Evolutionary conservation across 2,329 filamentous ascomycete species (phyloP).

Genomic region (Talaromyces sp.): DNA sequence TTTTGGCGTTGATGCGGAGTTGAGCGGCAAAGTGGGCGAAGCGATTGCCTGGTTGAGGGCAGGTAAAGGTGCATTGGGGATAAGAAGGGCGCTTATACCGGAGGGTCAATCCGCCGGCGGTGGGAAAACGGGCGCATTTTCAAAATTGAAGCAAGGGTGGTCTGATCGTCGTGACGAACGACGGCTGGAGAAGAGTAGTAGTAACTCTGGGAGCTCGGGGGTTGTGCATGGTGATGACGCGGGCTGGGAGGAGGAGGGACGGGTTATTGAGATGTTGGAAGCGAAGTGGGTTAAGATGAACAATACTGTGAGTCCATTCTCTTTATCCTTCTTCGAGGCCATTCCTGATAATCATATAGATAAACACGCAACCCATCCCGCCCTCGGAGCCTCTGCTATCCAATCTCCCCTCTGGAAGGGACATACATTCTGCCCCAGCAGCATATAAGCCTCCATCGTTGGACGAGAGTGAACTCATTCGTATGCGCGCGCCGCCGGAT

Average conservation of each 20-base stretch:
- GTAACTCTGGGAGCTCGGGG: background rate
- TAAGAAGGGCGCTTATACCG: slow-evolving; percentile 49
- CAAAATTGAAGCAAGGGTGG: slow-evolving; percentile 69
- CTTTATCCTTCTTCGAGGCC: background rate
- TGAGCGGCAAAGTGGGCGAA: slow-evolving; percentile 75
- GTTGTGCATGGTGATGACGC: slow-evolving; percentile 65
- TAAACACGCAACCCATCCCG: slow-evolving; percentile 77
- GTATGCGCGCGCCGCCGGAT: slow-evolving; percentile 59
- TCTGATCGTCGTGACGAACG: slow-evolving; percentile 76
- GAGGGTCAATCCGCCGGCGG: slow-evolving; percentile 38
- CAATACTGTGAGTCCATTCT: slow-evolving; percentile 66
- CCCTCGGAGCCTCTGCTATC: slow-evolving; percentile 68
- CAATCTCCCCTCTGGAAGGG: slow-evolving; percentile 81
- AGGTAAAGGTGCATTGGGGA: slow-evolving; percentile 71
- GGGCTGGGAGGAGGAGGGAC: slow-evolving; percentile 77
- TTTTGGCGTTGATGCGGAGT: slow-evolving; percentile 83
- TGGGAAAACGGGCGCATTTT: slow-evolving; percentile 34
- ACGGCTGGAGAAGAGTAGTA: slow-evolving; percentile 63
- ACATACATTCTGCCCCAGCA: slow-evolving; percentile 70
- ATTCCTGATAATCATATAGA: slow-evolving; percentile 48
- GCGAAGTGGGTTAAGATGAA: slow-evolving; percentile 91
- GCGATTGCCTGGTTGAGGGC: slow-evolving; percentile 84
- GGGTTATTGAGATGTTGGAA: slow-evolving; percentile 83
- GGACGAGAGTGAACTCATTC: slow-evolving; percentile 60
- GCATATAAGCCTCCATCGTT: slow-evolving; percentile 66